phyloP scores from a whole-genome alignment of 2,329 filamentous ascomycete species.

The Cercospora sp. region DNA sequence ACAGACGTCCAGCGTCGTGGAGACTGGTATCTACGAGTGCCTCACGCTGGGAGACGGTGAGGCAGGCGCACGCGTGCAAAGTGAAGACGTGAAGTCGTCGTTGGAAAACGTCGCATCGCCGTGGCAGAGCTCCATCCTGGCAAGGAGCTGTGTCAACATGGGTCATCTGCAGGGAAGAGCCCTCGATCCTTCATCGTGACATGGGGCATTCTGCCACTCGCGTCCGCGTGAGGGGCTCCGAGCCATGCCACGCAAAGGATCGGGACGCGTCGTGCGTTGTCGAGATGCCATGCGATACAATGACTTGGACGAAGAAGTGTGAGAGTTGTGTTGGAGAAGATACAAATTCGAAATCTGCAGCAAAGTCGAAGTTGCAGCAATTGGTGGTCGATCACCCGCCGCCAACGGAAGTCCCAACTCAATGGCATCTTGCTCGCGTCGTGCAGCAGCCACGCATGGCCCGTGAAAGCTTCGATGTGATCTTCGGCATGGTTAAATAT shows the following conservation, averaged over 20 bases:
- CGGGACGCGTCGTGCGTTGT: neutral
- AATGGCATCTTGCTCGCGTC: neutral
- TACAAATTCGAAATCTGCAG: neutral
- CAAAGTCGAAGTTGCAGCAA: neutral
- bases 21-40: neutral
- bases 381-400: constrained; percentile 6
- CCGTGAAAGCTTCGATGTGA: neutral
- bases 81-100: constrained; percentile 11
- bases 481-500: neutral
- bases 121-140: neutral
- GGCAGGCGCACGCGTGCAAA: neutral
- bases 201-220: neutral
- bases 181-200: neutral
- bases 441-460: neutral
- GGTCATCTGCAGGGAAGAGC: neutral
- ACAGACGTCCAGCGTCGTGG: neutral
- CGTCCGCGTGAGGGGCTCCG: neutral
- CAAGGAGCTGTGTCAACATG: neutral
- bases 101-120: neutral
- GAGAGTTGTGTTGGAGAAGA: neutral
- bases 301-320: neutral
- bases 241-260: neutral
- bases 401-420: constrained; percentile 3
- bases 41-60: neutral
- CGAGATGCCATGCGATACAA: neutral